These are phyloP conservation scores for Cokeromyces recurvatus DNA, from an alignment of 371 early-diverging fungal species.

Conservation along the genomic window DNA sequence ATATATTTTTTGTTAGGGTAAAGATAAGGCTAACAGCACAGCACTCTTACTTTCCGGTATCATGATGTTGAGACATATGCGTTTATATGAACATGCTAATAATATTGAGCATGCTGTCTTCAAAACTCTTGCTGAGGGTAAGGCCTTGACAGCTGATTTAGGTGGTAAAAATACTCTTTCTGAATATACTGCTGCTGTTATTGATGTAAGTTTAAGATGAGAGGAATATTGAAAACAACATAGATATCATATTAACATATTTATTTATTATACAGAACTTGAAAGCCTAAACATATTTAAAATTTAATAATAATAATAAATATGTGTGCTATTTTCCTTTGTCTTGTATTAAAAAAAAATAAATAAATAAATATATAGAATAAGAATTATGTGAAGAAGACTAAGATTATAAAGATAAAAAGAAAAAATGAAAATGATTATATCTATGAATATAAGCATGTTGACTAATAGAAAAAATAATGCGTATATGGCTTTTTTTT, in stretches of 20 bases:
- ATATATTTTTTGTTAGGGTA: constrained; percentile 21
- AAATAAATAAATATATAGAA: no score
- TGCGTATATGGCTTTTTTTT: no score
- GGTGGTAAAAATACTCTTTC: constrained; percentile 91
- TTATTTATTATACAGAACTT: constrained; percentile 1
- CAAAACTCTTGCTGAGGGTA: constrained; percentile 92
- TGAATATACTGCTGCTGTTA: constrained; percentile 89
- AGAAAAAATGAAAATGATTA: no score
- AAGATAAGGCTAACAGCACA: constrained; percentile 87
- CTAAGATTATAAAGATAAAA: no score
- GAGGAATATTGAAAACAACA: not conserved
- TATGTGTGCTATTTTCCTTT: no score
- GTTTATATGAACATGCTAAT: constrained; percentile 71
- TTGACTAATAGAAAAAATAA: no score
- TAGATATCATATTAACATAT: not conserved
- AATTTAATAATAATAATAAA: not conserved
- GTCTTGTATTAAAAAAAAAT: no score
- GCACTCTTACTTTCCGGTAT: constrained; percentile 64
- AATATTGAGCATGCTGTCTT: constrained; percentile 88
- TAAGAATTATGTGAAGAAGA: no score
- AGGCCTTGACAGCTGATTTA: constrained; percentile 88
- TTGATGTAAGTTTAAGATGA: constrained; percentile 33
- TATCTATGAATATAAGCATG: no score
- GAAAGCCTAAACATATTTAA: not conserved
- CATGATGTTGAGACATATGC: constrained; percentile 98